Evolutionary conservation across 768 basidiomycete genomes (phyloP).

Genomic region (Termitomyces sp.): DNA sequence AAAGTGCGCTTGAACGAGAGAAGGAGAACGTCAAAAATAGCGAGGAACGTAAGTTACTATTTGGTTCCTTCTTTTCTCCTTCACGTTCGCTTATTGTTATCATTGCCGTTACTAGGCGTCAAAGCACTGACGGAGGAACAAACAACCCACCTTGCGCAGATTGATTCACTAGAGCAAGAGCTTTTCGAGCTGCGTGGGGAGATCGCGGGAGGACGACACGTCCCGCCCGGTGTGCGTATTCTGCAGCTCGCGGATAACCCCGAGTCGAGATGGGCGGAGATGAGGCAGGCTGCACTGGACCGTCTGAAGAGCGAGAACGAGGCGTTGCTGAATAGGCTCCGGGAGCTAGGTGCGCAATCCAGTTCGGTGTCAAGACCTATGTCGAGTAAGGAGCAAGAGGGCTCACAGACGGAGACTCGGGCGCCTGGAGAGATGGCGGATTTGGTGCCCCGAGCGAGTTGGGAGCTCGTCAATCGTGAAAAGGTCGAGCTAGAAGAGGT

Average conservation of each 20-base stretch:
- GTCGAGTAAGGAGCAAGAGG: background rate
- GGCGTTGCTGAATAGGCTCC: conserved; percentile 65
- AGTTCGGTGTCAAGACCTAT: background rate
- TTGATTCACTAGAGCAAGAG: conserved; percentile 71
- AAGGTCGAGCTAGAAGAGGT: conserved; percentile 61
- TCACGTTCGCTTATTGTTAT: background rate
- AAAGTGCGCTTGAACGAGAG: background rate
- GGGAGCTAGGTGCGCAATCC: conserved; percentile 35
- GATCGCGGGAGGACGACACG: conserved; percentile 67
- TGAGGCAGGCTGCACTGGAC: conserved; percentile 71
- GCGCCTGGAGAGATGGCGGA: conserved; percentile 19
- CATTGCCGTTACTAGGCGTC: conserved; percentile 30
- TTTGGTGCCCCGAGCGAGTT: conserved; percentile 75
- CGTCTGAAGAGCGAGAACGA: conserved; percentile 78
- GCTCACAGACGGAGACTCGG: background rate
- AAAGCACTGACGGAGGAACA: conserved; percentile 28
- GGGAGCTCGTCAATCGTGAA: conserved; percentile 65
- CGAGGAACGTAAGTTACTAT: conserved; percentile 9
- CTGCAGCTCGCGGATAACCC: conserved; percentile 31
- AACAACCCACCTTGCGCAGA: conserved; percentile 39
- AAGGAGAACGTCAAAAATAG: conserved; percentile 6
- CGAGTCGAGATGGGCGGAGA: conserved; percentile 73
- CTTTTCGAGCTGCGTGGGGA: conserved; percentile 76
- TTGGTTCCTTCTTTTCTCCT: background rate
- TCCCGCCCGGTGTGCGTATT: conserved; percentile 12